Base-by-base conservation (phyloP, 2,329 filamentous ascomycete species). In the Pestalotiopsis sp. region DNA sequence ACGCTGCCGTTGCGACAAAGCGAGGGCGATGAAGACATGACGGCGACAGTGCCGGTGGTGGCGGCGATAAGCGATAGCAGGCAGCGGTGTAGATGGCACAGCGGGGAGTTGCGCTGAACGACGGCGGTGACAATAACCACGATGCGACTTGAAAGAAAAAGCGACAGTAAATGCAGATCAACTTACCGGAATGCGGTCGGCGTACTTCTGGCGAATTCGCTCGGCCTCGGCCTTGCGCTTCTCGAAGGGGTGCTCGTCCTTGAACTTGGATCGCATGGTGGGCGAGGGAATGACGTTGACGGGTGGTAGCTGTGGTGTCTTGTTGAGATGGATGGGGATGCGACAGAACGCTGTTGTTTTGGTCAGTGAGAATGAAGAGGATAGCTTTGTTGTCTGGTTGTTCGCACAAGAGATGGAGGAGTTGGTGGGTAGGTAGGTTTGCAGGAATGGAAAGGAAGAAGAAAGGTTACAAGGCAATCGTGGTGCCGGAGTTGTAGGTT, bases 201-300 rank as follows among this genome's bases (percentile, higher is more conserved):
- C 91, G 83, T 99, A 99, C 86, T 99, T 99, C 87, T 98, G 95
- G 75, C 96, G 94, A 83, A 98, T 98, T 83, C 96, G 95, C 89
- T 99, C 96, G 81, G 96, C 96, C 87, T 99, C 96, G 74, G 96
- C 96, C 93, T 98, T 98, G 87, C 96, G 94, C 93, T 99, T 99
- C 92, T 98, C 96, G 83, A 98, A 98, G 78, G 94, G 94, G 84
- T 98, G 96, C 90, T 98, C 96, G 91, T 99, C 96, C 94, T 99
- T 99, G 85, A 99, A 99, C 91, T 98, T 98, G 88, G 94, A 97
- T 81, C 95, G 93, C 94, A 98, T 98, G 75, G 80, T 93, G 87
- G 80, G 79, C 80, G 81, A 80, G 75, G 76, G 41, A 20, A 65
- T 58, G 67, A 59, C 61, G 67, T 65, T 68, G 60, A 36, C 36